Base-by-base conservation (phyloP, 75 land plant species). In the Cryptomeria japonica region DNA sequence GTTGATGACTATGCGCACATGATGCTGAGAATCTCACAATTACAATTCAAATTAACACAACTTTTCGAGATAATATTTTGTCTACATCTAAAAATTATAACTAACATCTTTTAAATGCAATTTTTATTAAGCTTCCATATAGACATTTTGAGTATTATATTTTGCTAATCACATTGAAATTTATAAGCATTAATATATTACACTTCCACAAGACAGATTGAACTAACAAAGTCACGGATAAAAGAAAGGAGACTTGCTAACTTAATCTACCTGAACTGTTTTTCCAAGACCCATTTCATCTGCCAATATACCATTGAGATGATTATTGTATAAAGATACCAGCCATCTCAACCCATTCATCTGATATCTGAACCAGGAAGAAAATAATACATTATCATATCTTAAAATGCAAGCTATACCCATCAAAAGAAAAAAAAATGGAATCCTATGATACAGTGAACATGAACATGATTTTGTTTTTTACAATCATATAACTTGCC, bases 211-310 rank as follows among this genome's bases (percentile, higher is more conserved):
- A 25, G 53, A 82, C 84, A 82, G 15, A 49, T 82, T 7, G 0
- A 37, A 38, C 32, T 32, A 49, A 53, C 15, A 64, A 85, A 55
- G 14, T 1, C 11, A 28, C 28, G 61, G 42, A 85, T 85, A 39
- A 85, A 55, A 34, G 44, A 86, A 86, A 79, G 10, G 47, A 16
- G 39, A 87, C 53, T 18, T 42, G 46, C 51, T 83, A 28, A 32
- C 31, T 80, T 34, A 16, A 22, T 85, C 7, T 91, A 97, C 99
- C 97, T 98, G 99, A 47, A 98, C 99, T 88, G 99, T 98, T 94
- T 98, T 98, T 8, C 99, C 99, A 82, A 98, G 96, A 58, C 99
- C 99, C 99, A 98, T 98, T 94, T 98, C 99, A 92, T 98, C 99
- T 47, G 99, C 99, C 68, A 98, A 96, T 53, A 98, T 98, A 15